phyloP scores from a whole-genome alignment of 331 rosid genomes.

The Acacia concinna region DNA sequence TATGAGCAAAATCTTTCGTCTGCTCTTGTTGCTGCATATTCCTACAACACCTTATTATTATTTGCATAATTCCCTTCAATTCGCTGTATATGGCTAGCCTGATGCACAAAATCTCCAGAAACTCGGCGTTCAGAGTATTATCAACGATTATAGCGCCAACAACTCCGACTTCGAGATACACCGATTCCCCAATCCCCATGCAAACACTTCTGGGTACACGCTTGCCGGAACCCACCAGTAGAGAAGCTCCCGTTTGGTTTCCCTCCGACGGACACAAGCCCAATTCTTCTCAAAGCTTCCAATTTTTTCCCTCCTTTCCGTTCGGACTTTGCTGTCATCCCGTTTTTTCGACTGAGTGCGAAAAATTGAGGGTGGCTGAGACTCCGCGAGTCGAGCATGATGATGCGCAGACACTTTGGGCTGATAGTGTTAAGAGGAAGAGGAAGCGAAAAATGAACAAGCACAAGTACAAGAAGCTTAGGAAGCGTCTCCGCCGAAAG shows the following conservation, averaged over 20 bases:
- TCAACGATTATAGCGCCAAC: constrained; percentile 24
- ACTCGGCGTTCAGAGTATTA: constrained; percentile 21
- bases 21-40: too few relatives aligned
- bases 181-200: background rate
- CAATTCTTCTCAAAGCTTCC: constrained; percentile 18
- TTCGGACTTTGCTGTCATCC: constrained; percentile 40
- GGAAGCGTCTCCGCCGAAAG: constrained; percentile 60
- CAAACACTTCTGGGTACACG: constrained; percentile 10
- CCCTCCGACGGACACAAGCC: background rate
- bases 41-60: too few relatives aligned
- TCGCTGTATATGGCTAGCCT: constrained; percentile 38
- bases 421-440: constrained; percentile 61
- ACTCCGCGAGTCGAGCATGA: constrained; percentile 24
- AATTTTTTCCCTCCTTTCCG: constrained; percentile 40
- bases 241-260: constrained; percentile 8
- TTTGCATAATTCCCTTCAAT: background rate
- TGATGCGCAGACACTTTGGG: constrained; percentile 45
- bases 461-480: constrained; percentile 55
- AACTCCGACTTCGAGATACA: constrained; percentile 1
- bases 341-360: constrained; percentile 24
- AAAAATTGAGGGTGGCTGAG: constrained; percentile 15
- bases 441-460: constrained; percentile 69
- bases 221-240: background rate
- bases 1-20: background rate
- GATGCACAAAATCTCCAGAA: constrained; percentile 35